These are phyloP conservation scores for Chrysoporthe deuterocubensis DNA, from an alignment of 2,329 filamentous ascomycete genomes.

Conservation along the genomic window DNA sequence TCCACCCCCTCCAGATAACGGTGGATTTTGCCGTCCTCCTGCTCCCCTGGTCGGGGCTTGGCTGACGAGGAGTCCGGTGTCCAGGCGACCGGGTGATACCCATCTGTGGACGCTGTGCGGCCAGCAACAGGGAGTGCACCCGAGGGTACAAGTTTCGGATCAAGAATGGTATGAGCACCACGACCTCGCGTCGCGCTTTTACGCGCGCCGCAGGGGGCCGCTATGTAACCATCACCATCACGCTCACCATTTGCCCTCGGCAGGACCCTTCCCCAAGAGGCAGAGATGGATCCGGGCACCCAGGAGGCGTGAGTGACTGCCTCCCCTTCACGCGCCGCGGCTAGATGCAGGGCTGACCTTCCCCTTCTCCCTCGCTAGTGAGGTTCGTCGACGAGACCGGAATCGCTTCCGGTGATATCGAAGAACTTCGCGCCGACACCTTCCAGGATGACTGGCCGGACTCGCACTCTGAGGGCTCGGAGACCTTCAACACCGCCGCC, in stretches of 20 bases:
- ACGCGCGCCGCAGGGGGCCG: neutral
- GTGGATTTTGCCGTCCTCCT: neutral
- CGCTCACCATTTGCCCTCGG: conserved; percentile 9
- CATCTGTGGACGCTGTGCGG: conserved; percentile 39
- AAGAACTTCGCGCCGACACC: conserved; percentile 14
- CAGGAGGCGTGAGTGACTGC: conserved; percentile 33
- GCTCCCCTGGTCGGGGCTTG: conserved; percentile 5
- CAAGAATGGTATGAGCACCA: conserved; percentile 31
- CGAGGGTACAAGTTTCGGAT: conserved; percentile 41
- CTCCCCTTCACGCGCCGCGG: neutral
- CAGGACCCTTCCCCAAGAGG: conserved; percentile 36
- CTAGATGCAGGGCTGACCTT: conserved; percentile 8
- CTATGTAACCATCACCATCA: neutral
- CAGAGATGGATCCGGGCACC: conserved; percentile 42
- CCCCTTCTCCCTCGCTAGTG: conserved; percentile 30
- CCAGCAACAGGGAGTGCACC: conserved; percentile 35
- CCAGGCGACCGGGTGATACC: conserved; percentile 46
- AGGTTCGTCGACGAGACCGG: conserved; percentile 35
- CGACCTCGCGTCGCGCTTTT: neutral
- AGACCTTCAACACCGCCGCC: conserved; percentile 18
- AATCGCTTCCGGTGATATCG: conserved; percentile 24
- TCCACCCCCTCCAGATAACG: neutral
- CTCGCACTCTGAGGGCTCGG: conserved; percentile 22
- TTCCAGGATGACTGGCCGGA: conserved; percentile 29
- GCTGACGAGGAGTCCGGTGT: conserved; percentile 11